Base-by-base conservation (phyloP, 176 grass and related monocot genomes). In the Saccharum officinarum region DNA sequence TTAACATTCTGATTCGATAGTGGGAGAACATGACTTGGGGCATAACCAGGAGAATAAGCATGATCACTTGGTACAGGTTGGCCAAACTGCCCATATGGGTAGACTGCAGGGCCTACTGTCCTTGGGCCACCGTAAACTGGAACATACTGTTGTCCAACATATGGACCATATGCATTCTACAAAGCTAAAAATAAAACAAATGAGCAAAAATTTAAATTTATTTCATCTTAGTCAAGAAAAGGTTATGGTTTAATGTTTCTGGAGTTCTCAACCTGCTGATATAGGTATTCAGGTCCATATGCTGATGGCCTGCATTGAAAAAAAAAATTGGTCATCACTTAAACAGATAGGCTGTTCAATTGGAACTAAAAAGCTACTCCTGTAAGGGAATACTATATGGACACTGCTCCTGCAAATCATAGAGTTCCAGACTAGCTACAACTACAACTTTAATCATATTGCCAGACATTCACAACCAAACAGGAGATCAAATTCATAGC, bases 121-220 rank as follows among this genome's bases (percentile, higher is more conserved):
- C 89, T 91, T 54, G 86, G 92, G 57, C 84, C 81, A 46, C 92
- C 84, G 15, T 94, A 89, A 39, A 91, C 80, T 70, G 87, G 86
- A 78, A 94, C 62, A 71, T 91, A 91, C 50, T 91, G 92, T 63
- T 91, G 89, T 74, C 89, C 87, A 78, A 88, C 86, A 83, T 91
- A 94, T 65, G 92, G 84, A 81, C 71, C 77, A 73, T 91, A 94
- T n/a, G 85, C 92, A 91, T 91, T 94, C 92, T 94, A 89, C 80
- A 94, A 87, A 84, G 79, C 83, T 89, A 86, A 89, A 78, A 91
- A 78, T 45, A 62, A 31, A 71, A 78, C 70, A 90, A 87, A 90
- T 87, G 83, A 90, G 81, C 39, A 67, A 81, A 13, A 63, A 61
- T 16, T 36, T 31, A 18, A 31, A 71, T 33, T 75, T 82, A 74